Evolutionary conservation across 75 land plant species (phyloP).

Genomic region (Cryptomeria japonica): DNA sequence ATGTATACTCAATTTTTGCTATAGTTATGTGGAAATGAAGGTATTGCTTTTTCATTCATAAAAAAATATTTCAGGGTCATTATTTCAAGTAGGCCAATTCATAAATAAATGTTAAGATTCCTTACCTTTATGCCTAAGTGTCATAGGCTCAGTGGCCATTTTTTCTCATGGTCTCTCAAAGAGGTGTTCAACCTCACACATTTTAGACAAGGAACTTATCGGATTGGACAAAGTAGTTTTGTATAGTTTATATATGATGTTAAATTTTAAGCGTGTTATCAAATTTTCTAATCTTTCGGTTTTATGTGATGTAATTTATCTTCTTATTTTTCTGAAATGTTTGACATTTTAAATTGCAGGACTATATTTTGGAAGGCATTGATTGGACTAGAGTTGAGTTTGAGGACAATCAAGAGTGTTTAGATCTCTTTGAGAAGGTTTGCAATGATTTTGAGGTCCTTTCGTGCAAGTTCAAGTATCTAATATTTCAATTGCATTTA

Average conservation of each 20-base stretch:
- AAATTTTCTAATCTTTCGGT: neutral
- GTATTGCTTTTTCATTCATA: neutral
- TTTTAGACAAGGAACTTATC: neutral
- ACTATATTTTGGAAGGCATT: slow-evolving; percentile 77
- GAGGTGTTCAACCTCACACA: neutral
- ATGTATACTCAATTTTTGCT: neutral
- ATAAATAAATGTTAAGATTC: neutral
- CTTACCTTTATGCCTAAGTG: neutral
- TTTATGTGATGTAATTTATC: neutral
- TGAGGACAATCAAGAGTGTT: slow-evolving; percentile 81
- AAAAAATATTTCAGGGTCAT: neutral
- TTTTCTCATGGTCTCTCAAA: neutral
- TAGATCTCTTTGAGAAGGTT: slow-evolving; percentile 95
- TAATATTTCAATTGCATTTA: no score
- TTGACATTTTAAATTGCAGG: slow-evolving; percentile 41
- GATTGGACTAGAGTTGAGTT: slow-evolving; percentile 88
- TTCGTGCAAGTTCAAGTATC: neutral
- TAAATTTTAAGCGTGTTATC: neutral
- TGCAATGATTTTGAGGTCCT: neutral
- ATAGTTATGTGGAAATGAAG: neutral
- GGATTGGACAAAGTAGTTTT: neutral
- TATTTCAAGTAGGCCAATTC: neutral
- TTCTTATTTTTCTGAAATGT: neutral
- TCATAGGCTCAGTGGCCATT: neutral
- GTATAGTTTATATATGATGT: neutral